phyloP scores from a whole-genome alignment of 257 asterid species.

The Solanum habrochaites region DNA sequence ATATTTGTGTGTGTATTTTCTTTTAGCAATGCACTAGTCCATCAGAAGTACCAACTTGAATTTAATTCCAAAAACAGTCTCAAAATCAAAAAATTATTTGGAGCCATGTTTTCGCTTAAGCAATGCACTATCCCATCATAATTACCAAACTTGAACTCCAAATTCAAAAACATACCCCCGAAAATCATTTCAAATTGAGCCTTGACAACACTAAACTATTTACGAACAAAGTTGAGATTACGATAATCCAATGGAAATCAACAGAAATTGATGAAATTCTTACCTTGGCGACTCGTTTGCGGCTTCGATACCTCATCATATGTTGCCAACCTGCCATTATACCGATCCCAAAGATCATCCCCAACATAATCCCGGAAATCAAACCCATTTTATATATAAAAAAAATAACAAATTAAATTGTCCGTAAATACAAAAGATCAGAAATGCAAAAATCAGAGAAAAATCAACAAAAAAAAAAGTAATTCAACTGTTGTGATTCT shows the following conservation, averaged over 20 bases:
- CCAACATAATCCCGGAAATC: slow-evolving; percentile 9
- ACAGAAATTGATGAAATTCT: not conserved
- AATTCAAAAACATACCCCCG: not conserved
- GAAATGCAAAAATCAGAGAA: not conserved
- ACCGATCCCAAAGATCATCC: not conserved
- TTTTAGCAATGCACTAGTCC: not conserved
- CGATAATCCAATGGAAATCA: not conserved
- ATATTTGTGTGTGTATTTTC: not conserved
- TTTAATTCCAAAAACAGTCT: not conserved
- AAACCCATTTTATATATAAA: not conserved
- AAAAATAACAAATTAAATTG: not conserved
- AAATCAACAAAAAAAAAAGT: not conserved
- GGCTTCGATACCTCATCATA: slow-evolving; percentile 6
- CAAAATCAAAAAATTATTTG: not conserved
- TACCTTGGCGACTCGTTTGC: slow-evolving; percentile 2
- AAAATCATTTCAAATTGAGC: not conserved
- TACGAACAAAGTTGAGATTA: not conserved
- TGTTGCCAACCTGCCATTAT: slow-evolving; percentile 3
- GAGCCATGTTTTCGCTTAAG: not conserved
- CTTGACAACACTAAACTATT: not conserved
- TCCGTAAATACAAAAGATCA: not conserved
- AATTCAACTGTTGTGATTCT: not conserved
- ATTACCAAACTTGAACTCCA: not conserved
- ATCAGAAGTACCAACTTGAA: not conserved
- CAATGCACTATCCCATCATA: not conserved